Base-by-base conservation (phyloP, 1,284 basidiomycete species). In the Trametes versicolor region DNA sequence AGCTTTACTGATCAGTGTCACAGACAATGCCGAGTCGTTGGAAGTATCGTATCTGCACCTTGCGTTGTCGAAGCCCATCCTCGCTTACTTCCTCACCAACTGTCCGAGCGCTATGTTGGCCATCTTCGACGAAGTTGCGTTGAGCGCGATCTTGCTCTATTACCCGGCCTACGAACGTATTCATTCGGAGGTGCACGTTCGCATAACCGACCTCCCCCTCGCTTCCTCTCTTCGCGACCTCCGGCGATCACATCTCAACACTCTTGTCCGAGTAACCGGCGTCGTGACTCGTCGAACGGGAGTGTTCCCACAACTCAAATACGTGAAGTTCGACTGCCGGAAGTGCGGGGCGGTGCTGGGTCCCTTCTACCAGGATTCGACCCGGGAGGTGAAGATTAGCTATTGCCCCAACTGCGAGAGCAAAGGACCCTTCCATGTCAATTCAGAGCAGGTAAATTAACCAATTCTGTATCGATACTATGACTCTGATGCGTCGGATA, bases 221-320 rank as follows among this genome's bases (percentile, higher is more conserved):
- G 90, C 91, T 61, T 90, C 90, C 23, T 95, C 97, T 9, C 85
- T 99, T 34, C 94, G 98, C 57, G 97, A 99, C 74, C 87, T 99
- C 23, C 93, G 98, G 43, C 93, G 98, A 62, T 87, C 87, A 53
- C 92, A 99, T 75, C 85, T 99, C 59, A 99, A 99, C 83, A 95
- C 93, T 69, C 92, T 99, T 45, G 96, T 99, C 39, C 93, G 97
- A 51, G 94, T 99, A 13, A 89, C 91, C 5, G 98, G 98, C 37
- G 98, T 99, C n/a, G 97, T 99, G 52, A 99, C 98, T 0, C 86
- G 98, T 61, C 88, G 98, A 53, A 96, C 90, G 12, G 97, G 98
- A 25, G 97, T 99, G 12, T 99, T 99, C 80, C 98, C 98, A 15
- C 98, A 99, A 79, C 84, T 99, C 69, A 99, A 99, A 81, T 98